Percentiles rank a stretch among this genome's conserved stretches.
Conservation (phyloP, 305 asterid genomes). For the Fraxinus nigra region DNA sequence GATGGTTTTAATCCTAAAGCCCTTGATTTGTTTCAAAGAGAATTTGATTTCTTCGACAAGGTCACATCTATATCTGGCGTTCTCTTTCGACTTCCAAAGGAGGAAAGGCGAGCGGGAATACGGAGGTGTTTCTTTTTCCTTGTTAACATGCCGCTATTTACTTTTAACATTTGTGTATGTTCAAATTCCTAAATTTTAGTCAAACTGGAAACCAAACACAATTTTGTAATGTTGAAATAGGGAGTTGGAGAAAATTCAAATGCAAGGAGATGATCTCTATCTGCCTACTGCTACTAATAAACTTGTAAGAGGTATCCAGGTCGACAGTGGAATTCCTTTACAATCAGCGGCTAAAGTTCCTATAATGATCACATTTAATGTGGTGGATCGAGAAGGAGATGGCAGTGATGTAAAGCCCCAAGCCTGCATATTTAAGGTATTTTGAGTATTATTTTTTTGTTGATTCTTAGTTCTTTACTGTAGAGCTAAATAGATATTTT, state of each 20-base stretch:
- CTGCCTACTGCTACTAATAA: slow-evolving; percentile 95
- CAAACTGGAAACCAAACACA: slow-evolving; percentile 2
- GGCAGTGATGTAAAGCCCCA: slow-evolving; percentile 76
- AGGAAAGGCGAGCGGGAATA: slow-evolving; percentile 93
- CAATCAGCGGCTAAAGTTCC: slow-evolving; percentile 99
- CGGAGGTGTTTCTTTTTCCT: slow-evolving; percentile 54
- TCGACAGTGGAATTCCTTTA: slow-evolving; percentile 95
- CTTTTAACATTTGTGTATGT: slow-evolving; percentile 4
- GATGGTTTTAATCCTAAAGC: slow-evolving; percentile 86
- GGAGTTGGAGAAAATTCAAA: slow-evolving; percentile 91
- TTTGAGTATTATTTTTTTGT: slow-evolving; percentile 3
- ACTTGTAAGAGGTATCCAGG: slow-evolving; percentile 89
- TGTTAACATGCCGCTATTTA: slow-evolving; percentile 19
- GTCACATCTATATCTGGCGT: slow-evolving; percentile 98
- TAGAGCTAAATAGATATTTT: background rate
- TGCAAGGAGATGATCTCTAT: slow-evolving; percentile 92
- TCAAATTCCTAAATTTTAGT: slow-evolving; percentile 13
- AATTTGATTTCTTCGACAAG: slow-evolving; percentile 97
- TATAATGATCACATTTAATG: slow-evolving; percentile 96
- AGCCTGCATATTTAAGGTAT: slow-evolving; percentile 98
- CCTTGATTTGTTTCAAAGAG: slow-evolving; percentile 70
- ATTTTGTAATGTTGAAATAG: slow-evolving; percentile 38
- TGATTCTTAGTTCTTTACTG: slow-evolving; percentile 6
- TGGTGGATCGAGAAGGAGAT: slow-evolving; percentile 89
- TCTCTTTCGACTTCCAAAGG: slow-evolving; percentile 90